phyloP scores from a whole-genome alignment of 1,139 yeast species.

The Suhomyces atakaporum region DNA sequence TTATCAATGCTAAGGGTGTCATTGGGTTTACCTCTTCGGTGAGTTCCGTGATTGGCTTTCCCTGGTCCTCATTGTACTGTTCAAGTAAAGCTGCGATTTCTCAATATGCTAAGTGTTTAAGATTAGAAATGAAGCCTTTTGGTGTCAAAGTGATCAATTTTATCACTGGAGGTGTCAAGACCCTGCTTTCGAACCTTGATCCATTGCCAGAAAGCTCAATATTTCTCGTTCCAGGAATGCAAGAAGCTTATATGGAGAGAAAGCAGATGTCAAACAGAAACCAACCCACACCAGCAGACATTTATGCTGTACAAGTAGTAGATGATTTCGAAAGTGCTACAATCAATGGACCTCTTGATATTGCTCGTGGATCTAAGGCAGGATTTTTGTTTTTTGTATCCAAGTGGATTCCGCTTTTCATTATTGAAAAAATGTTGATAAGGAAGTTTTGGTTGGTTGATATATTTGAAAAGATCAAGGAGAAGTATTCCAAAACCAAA shows the following conservation, averaged over 20 bases:
- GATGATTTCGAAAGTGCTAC: conserved; percentile 48
- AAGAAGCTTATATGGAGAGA: conserved; percentile 51
- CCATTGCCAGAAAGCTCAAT: conserved; percentile 58
- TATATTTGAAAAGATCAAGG: conserved; percentile 25
- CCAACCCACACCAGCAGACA: conserved; percentile 59
- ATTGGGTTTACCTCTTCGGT: conserved; percentile 77
- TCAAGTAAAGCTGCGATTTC: conserved; percentile 79
- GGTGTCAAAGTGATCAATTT: conserved; percentile 72
- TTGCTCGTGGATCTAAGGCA: conserved; percentile 59
- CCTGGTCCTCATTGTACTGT: conserved; percentile 69
- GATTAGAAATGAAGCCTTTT: conserved; percentile 71
- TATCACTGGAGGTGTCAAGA: conserved; percentile 65
- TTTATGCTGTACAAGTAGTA: conserved; percentile 57
- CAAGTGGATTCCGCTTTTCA: conserved; percentile 52
- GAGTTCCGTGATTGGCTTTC: conserved; percentile 68
- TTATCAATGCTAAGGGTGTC: conserved; percentile 69
- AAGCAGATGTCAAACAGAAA: conserved; percentile 62
- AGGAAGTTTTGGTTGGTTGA: conserved; percentile 49
- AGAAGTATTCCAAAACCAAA: conserved; percentile 25
- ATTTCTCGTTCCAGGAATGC: conserved; percentile 54
- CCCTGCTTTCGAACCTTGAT: conserved; percentile 55
- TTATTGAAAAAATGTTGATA: conserved; percentile 47
- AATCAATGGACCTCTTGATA: conserved; percentile 42
- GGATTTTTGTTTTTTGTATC: conserved; percentile 46
- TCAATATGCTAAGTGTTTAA: conserved; percentile 62